Evolutionary conservation across 2,329 filamentous ascomycete genomes (phyloP), one percentile per base, ranked within the genome.

Genomic region (Xylaria multiplex): DNA sequence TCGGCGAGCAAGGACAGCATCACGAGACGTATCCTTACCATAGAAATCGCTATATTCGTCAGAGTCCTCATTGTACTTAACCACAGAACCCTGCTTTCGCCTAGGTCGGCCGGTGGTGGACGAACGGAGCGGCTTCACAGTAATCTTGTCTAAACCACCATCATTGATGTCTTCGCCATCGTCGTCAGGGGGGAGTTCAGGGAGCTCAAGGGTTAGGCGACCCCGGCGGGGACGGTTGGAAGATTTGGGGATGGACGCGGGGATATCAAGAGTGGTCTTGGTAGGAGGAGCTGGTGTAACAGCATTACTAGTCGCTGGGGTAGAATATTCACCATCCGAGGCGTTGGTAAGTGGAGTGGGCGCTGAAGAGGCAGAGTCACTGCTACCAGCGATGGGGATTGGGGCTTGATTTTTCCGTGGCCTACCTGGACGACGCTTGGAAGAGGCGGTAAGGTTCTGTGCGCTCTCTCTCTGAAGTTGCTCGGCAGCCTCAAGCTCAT

Each of bases 261-360:
- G 32, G 14, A 13, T n/a, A 40, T 40, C 40, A 32, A 19, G 22
- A n/a, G n/a, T 42, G 32, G n/a, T 5, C 27, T 66, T 66, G 16
- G n/a, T 45, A 14, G 49, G 40, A 24, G 77, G 76, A 6, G 75
- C 77, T 2, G 81, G 81, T 1, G 80, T 82, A 7, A 79, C 76
- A 13, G 77, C 76, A 69, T 76, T 76, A 69, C 81, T 83, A 24
- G 82, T 83, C 32, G 80, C 75, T 2, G 81, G 80, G 7, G 82
- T 84, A 14, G 78, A 78, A 64, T 79, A 78, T 30, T 80, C 81
- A 65, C 78, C 79, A 22, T 79, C 79, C 3, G 74, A 76, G 16
- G 67, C 50, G 9, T 64, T 70, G 32, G 69, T 69, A 19, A 65
- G 60, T 0, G 79, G 78, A 6, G 80, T 80, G 8, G 78, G 71